Evolutionary conservation across 2,329 filamentous ascomycete genomes (phyloP), one percentile per base, ranked within the genome.

Genomic region (Amauroascus niger): DNA sequence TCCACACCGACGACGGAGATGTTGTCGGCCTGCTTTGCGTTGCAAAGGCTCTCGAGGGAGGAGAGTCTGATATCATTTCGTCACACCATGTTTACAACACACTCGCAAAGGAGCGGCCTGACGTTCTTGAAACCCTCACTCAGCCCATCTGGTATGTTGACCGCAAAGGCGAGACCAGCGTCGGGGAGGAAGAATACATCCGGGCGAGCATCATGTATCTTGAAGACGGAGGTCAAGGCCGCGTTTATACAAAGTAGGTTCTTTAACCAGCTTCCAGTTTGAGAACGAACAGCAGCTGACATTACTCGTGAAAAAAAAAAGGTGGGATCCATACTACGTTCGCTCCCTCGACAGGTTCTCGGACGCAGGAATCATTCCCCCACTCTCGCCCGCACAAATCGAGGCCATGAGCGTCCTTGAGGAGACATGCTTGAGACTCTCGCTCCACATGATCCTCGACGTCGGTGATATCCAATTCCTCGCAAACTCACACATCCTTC

Each of bases 141-240:
- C 72, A 83, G 66, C 88, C 88, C 0, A 81, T 88, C 59, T 95
- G 88, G 88, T 93, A 94, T 73, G 91, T 94, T 67, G 88, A 95
- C 70, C 84, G 88, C 52, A 95, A 95, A 74, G 88, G 88, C 9
- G 88, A 95, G 74, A 81, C 80, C 1, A 86, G 82, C 20, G 72
- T 76, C 13, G 88, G 87, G 11, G 78, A 94, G 69, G 80, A 90
- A 52, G 82, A 83, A 54, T 94, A 82, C 71, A 86, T 88, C 62
- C 76, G 78, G 41, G 81, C 84, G 30, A 77, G 80, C 11, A 80
- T 95, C 16, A 80, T 93, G 61, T 94, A 89, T 67, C 73, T 89
- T 3, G 88, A 94, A 73, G 80, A 79, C 4, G 80, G 77, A 6
- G 77, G 79, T 6, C 76, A 82, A 61, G 78, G 78, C 32, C 75